Evolutionary conservation across 768 basidiomycete species (phyloP).

Genomic region (Suillus luteus): DNA sequence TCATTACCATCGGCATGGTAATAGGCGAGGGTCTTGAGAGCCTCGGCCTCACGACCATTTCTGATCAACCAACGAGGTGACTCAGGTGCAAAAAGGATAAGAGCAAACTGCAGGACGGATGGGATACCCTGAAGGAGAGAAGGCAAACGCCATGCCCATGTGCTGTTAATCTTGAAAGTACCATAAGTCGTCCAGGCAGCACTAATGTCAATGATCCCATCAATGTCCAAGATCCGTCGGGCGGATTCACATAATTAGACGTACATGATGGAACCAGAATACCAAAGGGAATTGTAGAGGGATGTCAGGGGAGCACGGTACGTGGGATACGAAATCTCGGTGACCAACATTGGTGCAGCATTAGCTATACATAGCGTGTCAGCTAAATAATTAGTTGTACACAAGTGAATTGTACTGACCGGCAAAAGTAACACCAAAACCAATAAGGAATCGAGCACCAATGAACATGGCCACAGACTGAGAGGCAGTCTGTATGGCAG

Average conservation of each 20-base stretch:
- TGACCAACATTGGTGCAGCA: conserved; percentile 81
- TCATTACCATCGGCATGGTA: conserved; percentile 81
- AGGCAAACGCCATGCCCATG: conserved; percentile 85
- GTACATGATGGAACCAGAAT: conserved; percentile 77
- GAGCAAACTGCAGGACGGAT: conserved; percentile 61
- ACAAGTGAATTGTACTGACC: conserved; percentile 34
- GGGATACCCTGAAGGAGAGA: conserved; percentile 73
- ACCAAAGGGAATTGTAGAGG: conserved; percentile 85
- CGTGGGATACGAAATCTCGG: conserved; percentile 82
- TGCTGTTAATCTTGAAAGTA: conserved; percentile 64
- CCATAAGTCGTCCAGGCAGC: conserved; percentile 89
- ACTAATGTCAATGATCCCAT: conserved; percentile 29
- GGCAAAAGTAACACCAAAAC: conserved; percentile 76
- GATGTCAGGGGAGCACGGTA: conserved; percentile 82
- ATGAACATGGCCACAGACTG: conserved; percentile 78
- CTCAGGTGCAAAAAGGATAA: conserved; percentile 77
- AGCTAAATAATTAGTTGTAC: conserved; percentile 5
- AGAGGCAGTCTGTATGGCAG: conserved; percentile 70
- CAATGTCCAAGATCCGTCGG: background rate
- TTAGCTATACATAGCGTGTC: conserved; percentile 42
- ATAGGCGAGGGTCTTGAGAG: conserved; percentile 70
- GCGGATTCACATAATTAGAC: conserved; percentile 26
- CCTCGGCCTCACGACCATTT: conserved; percentile 72
- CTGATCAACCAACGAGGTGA: conserved; percentile 82
- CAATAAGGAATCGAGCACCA: conserved; percentile 76